phyloP scores from a whole-genome alignment of 1,284 basidiomycete genomes.

The Omphalotus olearius region DNA sequence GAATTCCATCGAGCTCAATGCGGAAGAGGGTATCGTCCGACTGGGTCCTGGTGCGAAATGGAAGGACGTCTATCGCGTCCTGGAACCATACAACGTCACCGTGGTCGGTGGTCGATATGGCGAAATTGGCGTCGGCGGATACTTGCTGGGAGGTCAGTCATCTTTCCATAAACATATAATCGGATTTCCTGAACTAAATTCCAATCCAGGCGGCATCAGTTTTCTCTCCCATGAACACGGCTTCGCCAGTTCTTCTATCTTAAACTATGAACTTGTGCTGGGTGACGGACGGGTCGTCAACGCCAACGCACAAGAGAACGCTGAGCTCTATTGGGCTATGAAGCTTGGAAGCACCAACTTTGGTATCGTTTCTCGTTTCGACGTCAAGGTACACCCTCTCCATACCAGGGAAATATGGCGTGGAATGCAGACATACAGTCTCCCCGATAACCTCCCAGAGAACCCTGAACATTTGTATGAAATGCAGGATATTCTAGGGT shows the following conservation, averaged over 20 bases:
- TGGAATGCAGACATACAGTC: slow-evolving; percentile 4
- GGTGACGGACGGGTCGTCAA: slow-evolving; percentile 17
- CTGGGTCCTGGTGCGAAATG: slow-evolving; percentile 31
- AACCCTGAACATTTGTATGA: too few species aligned
- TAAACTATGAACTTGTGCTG: slow-evolving; percentile 21
- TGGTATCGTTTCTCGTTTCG: slow-evolving; percentile 20
- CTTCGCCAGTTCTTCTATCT: slow-evolving; percentile 17
- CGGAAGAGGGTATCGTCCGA: slow-evolving; percentile 19
- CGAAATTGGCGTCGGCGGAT: slow-evolving; percentile 31
- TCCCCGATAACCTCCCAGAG: background rate
- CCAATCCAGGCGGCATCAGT: slow-evolving; percentile 18
- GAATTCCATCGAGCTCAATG: slow-evolving; percentile 21
- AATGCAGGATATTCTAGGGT: too few species aligned
- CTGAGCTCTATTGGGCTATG: slow-evolving; percentile 20
- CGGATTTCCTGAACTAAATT: too few species aligned
- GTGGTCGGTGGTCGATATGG: slow-evolving; percentile 31
- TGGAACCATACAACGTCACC: slow-evolving; percentile 23
- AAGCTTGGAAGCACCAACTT: slow-evolving; percentile 21
- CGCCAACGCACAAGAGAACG: slow-evolving; percentile 15
- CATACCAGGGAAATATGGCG: slow-evolving; percentile 11
- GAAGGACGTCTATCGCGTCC: slow-evolving; percentile 31
- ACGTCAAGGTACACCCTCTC: slow-evolving; percentile 17
- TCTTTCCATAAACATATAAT: background rate
- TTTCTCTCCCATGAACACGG: slow-evolving; percentile 16
- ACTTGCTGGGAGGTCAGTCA: slow-evolving; percentile 26